A percentile compares a stretch with the other conserved stretches of the same genome.
Conservation (phyloP, 345 rosid species). For the Gossypium turneri region DNA sequence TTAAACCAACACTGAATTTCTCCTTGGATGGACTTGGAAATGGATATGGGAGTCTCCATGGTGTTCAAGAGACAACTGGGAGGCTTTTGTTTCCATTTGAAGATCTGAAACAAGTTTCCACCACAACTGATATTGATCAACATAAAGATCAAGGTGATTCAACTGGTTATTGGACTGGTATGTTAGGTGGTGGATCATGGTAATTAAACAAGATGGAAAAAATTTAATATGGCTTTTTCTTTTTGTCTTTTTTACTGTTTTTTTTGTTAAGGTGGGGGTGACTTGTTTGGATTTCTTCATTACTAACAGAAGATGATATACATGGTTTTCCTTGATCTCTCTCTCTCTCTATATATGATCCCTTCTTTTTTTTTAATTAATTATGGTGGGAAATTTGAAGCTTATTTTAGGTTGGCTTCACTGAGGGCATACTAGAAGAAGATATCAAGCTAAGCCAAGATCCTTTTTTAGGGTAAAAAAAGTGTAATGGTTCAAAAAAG, state of each 20-base stretch:
- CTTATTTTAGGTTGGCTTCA: conserved; percentile 50
- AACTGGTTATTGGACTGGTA: conserved; percentile 87
- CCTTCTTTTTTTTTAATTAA: conserved; percentile 2
- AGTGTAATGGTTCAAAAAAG: neutral
- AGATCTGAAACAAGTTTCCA: conserved; percentile 79
- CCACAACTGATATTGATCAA: conserved; percentile 36
- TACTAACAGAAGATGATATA: conserved; percentile 36
- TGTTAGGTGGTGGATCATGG: conserved; percentile 97
- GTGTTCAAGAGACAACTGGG: conserved; percentile 49
- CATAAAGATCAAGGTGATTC: conserved; percentile 53
- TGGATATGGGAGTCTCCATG: conserved; percentile 46
- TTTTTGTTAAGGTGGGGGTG: conserved; percentile 35
- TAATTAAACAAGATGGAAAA: conserved; percentile 32
- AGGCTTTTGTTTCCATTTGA: conserved; percentile 87
- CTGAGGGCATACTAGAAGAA: conserved; percentile 2
- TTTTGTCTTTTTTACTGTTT: conserved; percentile 17
- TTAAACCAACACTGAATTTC: conserved; percentile 77
- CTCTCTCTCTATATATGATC: neutral
- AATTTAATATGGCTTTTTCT: conserved; percentile 25
- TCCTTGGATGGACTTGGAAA: conserved; percentile 68
- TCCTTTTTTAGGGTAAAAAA: neutral
- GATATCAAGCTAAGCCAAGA: neutral
- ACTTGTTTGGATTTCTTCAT: conserved; percentile 44
- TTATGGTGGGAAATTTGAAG: conserved; percentile 33
- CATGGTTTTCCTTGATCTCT: conserved; percentile 21